These are phyloP conservation scores for Calocybe cyanea DNA, from an alignment of 768 basidiomycete genomes.

Conservation along the genomic window DNA sequence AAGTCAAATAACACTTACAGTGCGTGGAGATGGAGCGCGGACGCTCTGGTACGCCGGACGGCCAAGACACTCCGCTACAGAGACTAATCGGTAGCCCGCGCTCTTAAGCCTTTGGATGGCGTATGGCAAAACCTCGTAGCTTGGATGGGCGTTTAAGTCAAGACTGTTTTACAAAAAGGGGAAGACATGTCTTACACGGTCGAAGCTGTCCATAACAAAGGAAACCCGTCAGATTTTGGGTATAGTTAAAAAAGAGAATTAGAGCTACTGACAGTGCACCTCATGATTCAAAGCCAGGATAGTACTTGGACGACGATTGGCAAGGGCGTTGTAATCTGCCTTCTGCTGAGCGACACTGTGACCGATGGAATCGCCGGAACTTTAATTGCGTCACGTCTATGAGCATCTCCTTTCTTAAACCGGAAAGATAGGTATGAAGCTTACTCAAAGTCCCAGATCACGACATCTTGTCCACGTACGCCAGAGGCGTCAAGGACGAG, in stretches of 20 bases:
- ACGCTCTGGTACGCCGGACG: constrained; percentile 32
- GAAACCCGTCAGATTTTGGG: background rate
- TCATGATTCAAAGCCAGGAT: constrained; percentile 41
- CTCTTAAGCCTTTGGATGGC: constrained; percentile 32
- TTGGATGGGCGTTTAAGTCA: constrained; percentile 3
- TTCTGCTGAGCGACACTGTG: constrained; percentile 25
- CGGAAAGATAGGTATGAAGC: background rate
- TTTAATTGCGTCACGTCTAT: no score
- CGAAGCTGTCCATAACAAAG: constrained; percentile 10
- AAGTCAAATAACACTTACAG: constrained; percentile 23
- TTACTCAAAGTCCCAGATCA: constrained; percentile 37
- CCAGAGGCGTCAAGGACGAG: constrained; percentile 17
- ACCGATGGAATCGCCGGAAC: constrained; percentile 36
- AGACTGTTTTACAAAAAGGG: background rate
- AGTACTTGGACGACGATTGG: constrained; percentile 26
- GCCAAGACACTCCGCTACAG: constrained; percentile 40
- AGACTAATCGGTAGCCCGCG: constrained; percentile 41
- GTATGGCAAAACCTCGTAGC: constrained; percentile 33
- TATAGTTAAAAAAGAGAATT: constrained; percentile 1
- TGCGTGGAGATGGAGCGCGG: constrained; percentile 22
- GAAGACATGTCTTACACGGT: constrained; percentile 19
- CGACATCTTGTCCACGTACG: constrained; percentile 19
- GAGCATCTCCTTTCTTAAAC: no score
- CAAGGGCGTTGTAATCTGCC: constrained; percentile 22
- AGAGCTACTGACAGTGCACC: constrained; percentile 23